Base-by-base conservation (phyloP, 306 rosid genomes). In the Begonia peltatifolia region DNA sequence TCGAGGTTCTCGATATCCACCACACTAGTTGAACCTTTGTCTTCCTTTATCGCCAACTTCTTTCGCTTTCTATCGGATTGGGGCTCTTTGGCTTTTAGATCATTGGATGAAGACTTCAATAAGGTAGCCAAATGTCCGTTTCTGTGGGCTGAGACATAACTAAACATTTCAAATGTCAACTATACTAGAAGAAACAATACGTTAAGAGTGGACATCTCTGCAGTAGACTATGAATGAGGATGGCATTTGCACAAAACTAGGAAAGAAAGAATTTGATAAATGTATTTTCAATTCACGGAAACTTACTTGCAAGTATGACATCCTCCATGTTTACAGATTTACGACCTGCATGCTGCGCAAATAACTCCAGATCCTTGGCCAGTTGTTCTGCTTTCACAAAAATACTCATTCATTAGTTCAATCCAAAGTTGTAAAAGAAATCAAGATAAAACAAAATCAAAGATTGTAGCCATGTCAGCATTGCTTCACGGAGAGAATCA, bases 311-410 rank as follows among this genome's bases (percentile, higher is more conserved):
- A 14, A 89, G 90, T 57, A 89, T 78, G 61, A 85, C 95, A 56
- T 89, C 97, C 65, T 89, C 95, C 84, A 73, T 71, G 68, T 80
- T 89, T 43, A 64, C 94, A 58, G 81, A 68, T 71, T 84, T 85
- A 15, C 95, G 90, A 73, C 80, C 71, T 10, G 83, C 94, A 42
- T 89, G 97, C 62, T 78, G 97, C 4, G 90, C 62, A 65, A 89
- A 89, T 63, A 89, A 63, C 72, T 78, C 87, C 57, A 85, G 74
- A 76, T 85, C 95, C 77, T 72, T 85, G 14, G 90, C 97, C 64
- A 89, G 59, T 25, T 74, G 76, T 64, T 82, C 97, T 89, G 80
- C 68, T 59, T 56, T 54, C 38, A 58, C 41, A 56, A 48, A 47
- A 58, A 25, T 17, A 7, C 38, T 30, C 6, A 5, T 30, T 30